Evolutionary conservation across 176 grass and related monocot species (phyloP), one percentile per base, ranked within the genome.

Genomic region (Paspalum vaginatum): DNA sequence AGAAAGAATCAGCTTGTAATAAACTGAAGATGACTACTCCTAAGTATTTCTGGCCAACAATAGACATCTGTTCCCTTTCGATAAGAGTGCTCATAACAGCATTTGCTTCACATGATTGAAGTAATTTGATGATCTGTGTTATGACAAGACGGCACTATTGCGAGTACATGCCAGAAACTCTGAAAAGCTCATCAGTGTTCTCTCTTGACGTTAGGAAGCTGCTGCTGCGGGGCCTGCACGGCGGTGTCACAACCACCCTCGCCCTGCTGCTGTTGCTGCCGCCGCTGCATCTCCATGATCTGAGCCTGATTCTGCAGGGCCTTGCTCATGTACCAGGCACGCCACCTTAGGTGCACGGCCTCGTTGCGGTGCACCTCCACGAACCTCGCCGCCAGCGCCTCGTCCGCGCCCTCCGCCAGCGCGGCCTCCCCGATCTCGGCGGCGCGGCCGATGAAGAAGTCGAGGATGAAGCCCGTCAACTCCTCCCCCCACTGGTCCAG

Each of bases 351-450:
- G 39, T 24, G 7, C 8, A 12, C 0, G 81, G 44, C 62, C 76
- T n/a, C 84, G 81, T 88, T 88, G 76, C 14, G 43, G 69, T 84
- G 63, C 81, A 88, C 80, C 11, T 61, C 87, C 8, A 84, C 81
- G 81, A 88, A 88, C 70, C 44, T 84, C 8, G 0, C 43, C 16
- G 10, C 37, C 21, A 84, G 70, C 32, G 32, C 32, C 51, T 6
- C 21, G 16, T 55, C 18, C 7, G 61, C 81, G 61, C 70, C 81
- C 17, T 14, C 53, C 1, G 0, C 0, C 24, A 84, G 61, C 12
- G 68, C 75, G 1, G 52, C 54, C 37, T 3, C 0, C 76, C 81
- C 81, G 43, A 80, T 79, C 75, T 88, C 51, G 0, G 0, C 0
- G 3, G 61, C 14, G 24, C 87, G 75, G 4, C 5, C 8, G 7